Evolutionary conservation across 805 yeast genomes (phyloP), one percentile per base, ranked within the genome.

Genomic region (Metschnikowia aberdeeniae): DNA sequence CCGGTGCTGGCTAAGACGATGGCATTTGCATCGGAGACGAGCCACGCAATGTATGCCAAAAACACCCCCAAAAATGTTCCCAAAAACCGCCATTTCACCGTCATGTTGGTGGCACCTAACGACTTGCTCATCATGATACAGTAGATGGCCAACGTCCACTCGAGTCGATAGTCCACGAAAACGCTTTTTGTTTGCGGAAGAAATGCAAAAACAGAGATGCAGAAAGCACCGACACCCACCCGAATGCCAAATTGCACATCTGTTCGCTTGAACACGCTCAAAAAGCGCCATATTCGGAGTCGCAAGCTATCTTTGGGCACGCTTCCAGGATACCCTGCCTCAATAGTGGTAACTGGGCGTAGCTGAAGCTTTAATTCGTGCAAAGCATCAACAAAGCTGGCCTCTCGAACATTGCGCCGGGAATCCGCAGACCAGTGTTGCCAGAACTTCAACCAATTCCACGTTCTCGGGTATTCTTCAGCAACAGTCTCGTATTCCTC

Each of bases 91-190:
- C 86, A 82, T 53, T 81, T 81, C 4, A 81, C 82, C 0, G 93
- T 84, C 81, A 82, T 79, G 9, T 86, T 77, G 0, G 95, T 88
- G 0, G 95, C 95, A 8, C 96, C 96, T 5, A 86, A 67, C 0
- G 90, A 83, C 56, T 86, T 86, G 54, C 84, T 85, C 92, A 87
- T 86, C 69, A 87, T 85, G 44, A 87, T 83, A 54, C 87, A 81
- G 54, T 80, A 87, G 0, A 89, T 82, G n/a, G 85, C 86, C 32
- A 87, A 64, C 0, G 89, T 82, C 96, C 96, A 87, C 60, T 87
- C 96, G 12, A 85, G 84, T 51, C 90, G 66, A 89, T 88, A 86
- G 34, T 70, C 73, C 38, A 67, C 73, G 55, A 86, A 88, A 1
- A 59, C 50, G 5, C 70, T 68, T 41, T 81, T 70, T 0, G 89